These are phyloP conservation scores for Talaromyces atroroseus DNA, from an alignment of 2,329 filamentous ascomycete genomes.

Conservation along the genomic window DNA sequence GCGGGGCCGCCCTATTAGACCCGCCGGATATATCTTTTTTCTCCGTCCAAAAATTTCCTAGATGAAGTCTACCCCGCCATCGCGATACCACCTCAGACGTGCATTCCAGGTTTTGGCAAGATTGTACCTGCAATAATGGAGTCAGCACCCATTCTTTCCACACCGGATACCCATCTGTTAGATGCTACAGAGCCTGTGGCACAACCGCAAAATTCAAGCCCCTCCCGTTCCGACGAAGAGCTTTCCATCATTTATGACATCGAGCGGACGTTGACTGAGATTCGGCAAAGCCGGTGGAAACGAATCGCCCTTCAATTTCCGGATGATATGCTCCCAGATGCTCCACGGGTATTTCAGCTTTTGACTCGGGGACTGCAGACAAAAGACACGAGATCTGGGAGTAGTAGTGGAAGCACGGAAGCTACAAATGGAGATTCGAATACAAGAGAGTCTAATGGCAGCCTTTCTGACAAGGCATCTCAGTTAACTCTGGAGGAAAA, in stretches of 20 bases:
- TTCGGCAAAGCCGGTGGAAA: slow-evolving; percentile 64
- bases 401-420: not conserved
- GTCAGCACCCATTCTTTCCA: slow-evolving; percentile 56
- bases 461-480: slow-evolving; percentile 23
- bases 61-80: slow-evolving; percentile 14
- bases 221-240: slow-evolving; percentile 58
- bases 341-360: slow-evolving; percentile 68
- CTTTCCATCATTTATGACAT: slow-evolving; percentile 79
- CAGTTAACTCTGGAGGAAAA: slow-evolving; percentile 17
- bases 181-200: slow-evolving; percentile 46
- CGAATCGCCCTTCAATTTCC: slow-evolving; percentile 92
- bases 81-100: not conserved
- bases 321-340: slow-evolving; percentile 84
- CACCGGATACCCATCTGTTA: slow-evolving; percentile 57
- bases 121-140: slow-evolving; percentile 20
- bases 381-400: slow-evolving; percentile 15
- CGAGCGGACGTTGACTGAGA: slow-evolving; percentile 68
- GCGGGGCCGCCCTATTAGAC: not conserved
- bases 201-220: slow-evolving; percentile 25
- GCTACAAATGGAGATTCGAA: not conserved
- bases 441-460: slow-evolving; percentile 12
- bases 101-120: not conserved
- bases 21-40: not conserved
- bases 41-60: slow-evolving; percentile 4
- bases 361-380: slow-evolving; percentile 50